Percentiles rank a stretch among this genome's conserved stretches.
These are phyloP conservation scores for Leishmania braziliensis DNA, from an alignment of 208 protist genomes.

Conservation along the genomic window DNA sequence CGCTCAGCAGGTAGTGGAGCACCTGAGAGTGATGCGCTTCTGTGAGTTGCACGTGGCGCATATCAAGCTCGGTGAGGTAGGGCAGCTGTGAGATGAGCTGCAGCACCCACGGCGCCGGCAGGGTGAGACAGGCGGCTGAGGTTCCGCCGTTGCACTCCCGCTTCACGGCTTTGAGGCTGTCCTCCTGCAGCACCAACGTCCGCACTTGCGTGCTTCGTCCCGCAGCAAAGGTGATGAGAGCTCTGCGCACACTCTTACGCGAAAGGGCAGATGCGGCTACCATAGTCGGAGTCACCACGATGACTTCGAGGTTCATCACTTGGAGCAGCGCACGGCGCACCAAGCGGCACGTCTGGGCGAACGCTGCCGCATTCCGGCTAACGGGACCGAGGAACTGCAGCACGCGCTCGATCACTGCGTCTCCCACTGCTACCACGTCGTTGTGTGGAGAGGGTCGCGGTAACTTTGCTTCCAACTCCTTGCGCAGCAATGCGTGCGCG, in stretches of 20 bases:
- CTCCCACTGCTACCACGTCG: constrained; percentile 42
- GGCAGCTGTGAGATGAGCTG: constrained; percentile 50
- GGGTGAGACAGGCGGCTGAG: constrained; percentile 18
- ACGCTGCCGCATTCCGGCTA: constrained; percentile 29
- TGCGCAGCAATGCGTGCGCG: constrained; percentile 37
- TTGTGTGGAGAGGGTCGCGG: constrained; percentile 41
- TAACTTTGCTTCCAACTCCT: constrained; percentile 40
- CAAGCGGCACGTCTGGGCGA: constrained; percentile 53
- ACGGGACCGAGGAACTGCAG: constrained; percentile 35
- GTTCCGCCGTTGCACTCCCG: constrained; percentile 31
- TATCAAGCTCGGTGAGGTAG: constrained; percentile 55
- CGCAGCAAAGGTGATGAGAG: constrained; percentile 40
- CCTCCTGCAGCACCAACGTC: constrained; percentile 35
- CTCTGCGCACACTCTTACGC: constrained; percentile 19
- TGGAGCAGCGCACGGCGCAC: constrained; percentile 43
- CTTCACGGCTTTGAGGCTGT: constrained; percentile 35
- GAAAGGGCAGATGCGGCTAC: constrained; percentile 28
- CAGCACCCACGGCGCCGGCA: constrained; percentile 34
- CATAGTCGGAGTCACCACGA: constrained; percentile 55
- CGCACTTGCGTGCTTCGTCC: constrained; percentile 35
- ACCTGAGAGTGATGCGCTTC: constrained; percentile 19
- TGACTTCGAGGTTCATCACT: constrained; percentile 17
- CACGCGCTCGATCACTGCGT: constrained; percentile 37
- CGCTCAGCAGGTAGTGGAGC: constrained; percentile 59
- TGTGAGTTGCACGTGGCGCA: constrained; percentile 69